These are phyloP conservation scores for Bacidia rubella DNA, from an alignment of 495 filamentous ascomycete genomes.

Conservation along the genomic window DNA sequence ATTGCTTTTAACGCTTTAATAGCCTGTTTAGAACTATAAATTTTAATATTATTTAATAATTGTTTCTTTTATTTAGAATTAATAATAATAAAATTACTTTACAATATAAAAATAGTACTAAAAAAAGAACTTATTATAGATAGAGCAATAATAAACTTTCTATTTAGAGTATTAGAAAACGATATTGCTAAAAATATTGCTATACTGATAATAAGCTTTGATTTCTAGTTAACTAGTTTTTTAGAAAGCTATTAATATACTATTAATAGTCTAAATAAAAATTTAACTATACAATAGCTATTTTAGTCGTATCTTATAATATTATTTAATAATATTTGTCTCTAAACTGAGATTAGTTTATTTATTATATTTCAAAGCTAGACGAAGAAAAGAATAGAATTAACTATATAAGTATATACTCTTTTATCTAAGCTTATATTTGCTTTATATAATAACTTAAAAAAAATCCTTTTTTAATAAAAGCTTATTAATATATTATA, in stretches of 20 bases:
- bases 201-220: neutral
- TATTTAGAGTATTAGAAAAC: too few relatives aligned
- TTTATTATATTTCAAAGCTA: neutral
- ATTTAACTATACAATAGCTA: neutral
- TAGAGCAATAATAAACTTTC: too few relatives aligned
- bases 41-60: too few relatives aligned
- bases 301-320: neutral
- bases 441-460: neutral
- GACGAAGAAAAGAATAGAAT: neutral
- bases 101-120: neutral
- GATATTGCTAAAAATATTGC: too few relatives aligned
- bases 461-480: constrained; percentile 1
- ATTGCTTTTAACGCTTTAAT: neutral
- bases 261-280: neutral
- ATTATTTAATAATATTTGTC: neutral
- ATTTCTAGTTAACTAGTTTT: neutral
- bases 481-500: neutral
- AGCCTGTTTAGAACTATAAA: too few relatives aligned
- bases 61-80: too few relatives aligned
- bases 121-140: neutral
- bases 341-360: neutral
- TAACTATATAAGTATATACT: neutral
- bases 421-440: constrained; percentile 1
- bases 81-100: too few relatives aligned
- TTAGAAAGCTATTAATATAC: neutral